Evolutionary conservation across 495 filamentous ascomycete species (phyloP), one percentile per base, ranked within the genome.

Genomic region (Penicillium desertorum): DNA sequence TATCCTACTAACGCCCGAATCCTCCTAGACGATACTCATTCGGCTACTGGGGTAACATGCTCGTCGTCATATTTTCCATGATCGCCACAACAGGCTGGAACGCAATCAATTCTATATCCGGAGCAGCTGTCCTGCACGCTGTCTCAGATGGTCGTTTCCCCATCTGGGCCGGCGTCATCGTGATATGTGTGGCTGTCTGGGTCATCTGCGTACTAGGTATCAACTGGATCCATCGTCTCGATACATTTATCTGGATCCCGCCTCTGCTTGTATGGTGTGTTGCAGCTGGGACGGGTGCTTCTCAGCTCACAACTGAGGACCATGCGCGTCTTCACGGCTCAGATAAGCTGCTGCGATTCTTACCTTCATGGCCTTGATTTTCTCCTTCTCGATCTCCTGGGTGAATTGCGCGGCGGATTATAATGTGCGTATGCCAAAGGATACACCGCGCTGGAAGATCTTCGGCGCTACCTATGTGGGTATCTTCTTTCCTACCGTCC

Each of bases 351-450:
- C 82, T 17, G 63, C 77, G 20, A 72, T 86, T 9, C 79, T 89
- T 34, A 83, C 79, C n/a, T 88, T 86, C 59, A 81, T 81, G 23
- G 81, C 84, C 0, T 79, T 79, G 4, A 78, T 88, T 8, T 86
- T 78, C 45, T 83, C 84, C 6, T 88, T 88, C 57, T 83, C 82
- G 0, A 83, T 83, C 0, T 85, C 83, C 0, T 88, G 86, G 85
- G 79, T 82, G 3, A 77, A 76, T 4, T 86, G 83, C 60, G 84
- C 86, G 1, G 82, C 86, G 8, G 86, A 89, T 60, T 88, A 88
- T 65, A 86, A 83, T 27, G 84, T 87, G 8, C 88, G 88, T 59
- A 85, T 86, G 62, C 84, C 85, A 1, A 67, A 69, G 2, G 67
- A 65, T 22, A 75, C 76, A 19, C 74, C 79, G n/a, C 74, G 79